These are phyloP conservation scores for Cudoniella acicularis DNA, from an alignment of 495 filamentous ascomycete species.

Conservation along the genomic window DNA sequence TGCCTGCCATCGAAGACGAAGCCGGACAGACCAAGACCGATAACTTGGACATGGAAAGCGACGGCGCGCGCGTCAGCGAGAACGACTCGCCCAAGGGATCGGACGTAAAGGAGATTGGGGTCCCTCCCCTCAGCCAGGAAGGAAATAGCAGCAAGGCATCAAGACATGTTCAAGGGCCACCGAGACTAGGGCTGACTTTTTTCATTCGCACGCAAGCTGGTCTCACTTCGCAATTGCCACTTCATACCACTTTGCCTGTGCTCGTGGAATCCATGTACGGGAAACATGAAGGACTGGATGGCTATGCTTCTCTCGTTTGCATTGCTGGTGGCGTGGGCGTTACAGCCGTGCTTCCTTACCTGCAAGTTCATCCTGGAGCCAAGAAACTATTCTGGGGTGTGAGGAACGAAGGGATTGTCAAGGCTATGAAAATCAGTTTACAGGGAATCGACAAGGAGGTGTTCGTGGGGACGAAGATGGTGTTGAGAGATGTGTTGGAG, in stretches of 20 bases:
- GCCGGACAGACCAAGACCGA: background rate
- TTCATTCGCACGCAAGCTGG: background rate
- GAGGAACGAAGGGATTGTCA: constrained; percentile 15
- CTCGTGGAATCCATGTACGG: background rate
- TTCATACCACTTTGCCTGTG: background rate
- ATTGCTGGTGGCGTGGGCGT: constrained; percentile 30
- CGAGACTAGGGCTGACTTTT: background rate
- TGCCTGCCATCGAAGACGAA: background rate
- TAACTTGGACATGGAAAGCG: background rate
- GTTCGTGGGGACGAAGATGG: constrained; percentile 17
- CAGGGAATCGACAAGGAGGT: constrained; percentile 16
- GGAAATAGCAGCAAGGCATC: background rate
- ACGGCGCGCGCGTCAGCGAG: background rate
- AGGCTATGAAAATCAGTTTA: constrained; percentile 5
- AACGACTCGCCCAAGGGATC: too few relatives aligned
- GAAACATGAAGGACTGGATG: background rate
- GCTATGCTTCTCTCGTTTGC: constrained; percentile 17
- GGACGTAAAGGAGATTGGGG: background rate
- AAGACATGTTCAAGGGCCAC: background rate
- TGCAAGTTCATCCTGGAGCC: constrained; percentile 15
- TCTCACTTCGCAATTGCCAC: background rate
- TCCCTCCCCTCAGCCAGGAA: too few relatives aligned
- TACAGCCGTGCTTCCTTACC: constrained; percentile 14
- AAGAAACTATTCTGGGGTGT: constrained; percentile 25
- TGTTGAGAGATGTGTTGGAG: constrained; percentile 14